A percentile compares a stretch with the other conserved stretches of the same genome.
Evolutionary conservation across 2,329 filamentous ascomycete species (phyloP).

Genomic region (Penicillium sp.): DNA sequence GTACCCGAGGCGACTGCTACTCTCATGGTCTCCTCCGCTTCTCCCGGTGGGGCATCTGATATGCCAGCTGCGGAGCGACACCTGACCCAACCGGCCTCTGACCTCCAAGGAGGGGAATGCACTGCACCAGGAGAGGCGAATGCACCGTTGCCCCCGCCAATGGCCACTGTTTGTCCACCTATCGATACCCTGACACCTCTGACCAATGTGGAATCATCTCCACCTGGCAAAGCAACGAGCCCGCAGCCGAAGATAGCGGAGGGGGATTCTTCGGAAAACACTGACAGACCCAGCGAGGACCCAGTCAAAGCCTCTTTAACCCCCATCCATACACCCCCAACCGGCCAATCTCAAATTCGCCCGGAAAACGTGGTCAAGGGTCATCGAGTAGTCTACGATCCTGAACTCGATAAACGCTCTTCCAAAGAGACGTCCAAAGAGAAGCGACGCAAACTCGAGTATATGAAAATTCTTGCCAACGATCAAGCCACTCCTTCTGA

Average conservation of each 20-base stretch:
- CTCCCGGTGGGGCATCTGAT: constrained; percentile 16
- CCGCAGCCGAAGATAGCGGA: constrained; percentile 48
- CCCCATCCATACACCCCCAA: constrained; percentile 46
- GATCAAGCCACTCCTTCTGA: constrained; percentile 68
- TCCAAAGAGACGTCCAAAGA: constrained; percentile 48
- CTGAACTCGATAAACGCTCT: constrained; percentile 59
- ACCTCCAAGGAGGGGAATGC: constrained; percentile 67
- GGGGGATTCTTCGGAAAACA: constrained; percentile 30
- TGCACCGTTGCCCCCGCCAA: constrained; percentile 61
- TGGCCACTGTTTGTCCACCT: constrained; percentile 58
- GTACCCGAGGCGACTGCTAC: constrained; percentile 12
- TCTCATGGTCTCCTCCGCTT: constrained; percentile 5
- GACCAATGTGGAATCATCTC: constrained; percentile 67
- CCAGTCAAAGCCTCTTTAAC: constrained; percentile 37
- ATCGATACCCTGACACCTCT: constrained; percentile 62
- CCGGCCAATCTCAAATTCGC: constrained; percentile 52
- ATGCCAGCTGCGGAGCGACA: constrained; percentile 15
- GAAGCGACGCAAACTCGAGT: constrained; percentile 55
- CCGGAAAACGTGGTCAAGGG: constrained; percentile 57
- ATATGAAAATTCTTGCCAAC: constrained; percentile 53
- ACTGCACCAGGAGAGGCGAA: constrained; percentile 61
- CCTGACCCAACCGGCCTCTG: constrained; percentile 16
- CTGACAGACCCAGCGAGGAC: constrained; percentile 15
- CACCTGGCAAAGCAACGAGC: constrained; percentile 57
- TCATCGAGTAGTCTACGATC: constrained; percentile 63